phyloP scores from a whole-genome alignment of 2,329 filamentous ascomycete species.

The Xylariaceae sp. region DNA sequence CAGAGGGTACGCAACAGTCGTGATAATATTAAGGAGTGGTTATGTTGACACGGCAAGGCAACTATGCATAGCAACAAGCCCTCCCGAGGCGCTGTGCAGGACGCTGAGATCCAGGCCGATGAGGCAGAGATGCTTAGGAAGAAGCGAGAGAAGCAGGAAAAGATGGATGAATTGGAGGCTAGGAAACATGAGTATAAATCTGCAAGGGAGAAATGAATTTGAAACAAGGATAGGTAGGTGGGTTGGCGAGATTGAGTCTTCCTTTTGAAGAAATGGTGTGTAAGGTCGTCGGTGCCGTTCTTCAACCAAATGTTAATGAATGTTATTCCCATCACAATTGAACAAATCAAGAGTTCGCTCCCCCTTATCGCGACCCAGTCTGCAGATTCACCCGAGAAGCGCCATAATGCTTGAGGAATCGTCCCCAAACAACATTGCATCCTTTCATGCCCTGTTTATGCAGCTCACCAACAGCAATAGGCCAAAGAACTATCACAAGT shows the following conservation, averaged over 20 bases:
- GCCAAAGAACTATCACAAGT: slow-evolving; percentile 10
- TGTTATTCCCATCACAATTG: background rate
- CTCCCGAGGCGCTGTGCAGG: slow-evolving; percentile 25
- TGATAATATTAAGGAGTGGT: background rate
- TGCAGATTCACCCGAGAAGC: slow-evolving; percentile 9
- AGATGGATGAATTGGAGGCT: slow-evolving; percentile 22
- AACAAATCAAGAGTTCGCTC: background rate
- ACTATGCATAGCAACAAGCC: slow-evolving; percentile 27
- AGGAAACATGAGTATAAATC: slow-evolving; percentile 20
- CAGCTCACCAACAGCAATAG: slow-evolving; percentile 13
- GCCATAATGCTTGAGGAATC: slow-evolving; percentile 15
- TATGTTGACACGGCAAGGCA: slow-evolving; percentile 19
- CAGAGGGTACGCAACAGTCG: slow-evolving; percentile 20
- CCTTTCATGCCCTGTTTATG: slow-evolving; percentile 8
- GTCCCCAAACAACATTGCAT: slow-evolving; percentile 11
- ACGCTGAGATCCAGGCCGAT: slow-evolving; percentile 28
- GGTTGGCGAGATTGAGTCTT: background rate
- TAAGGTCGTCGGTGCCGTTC: background rate
- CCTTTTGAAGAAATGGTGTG: background rate
- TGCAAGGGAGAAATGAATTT: slow-evolving; percentile 1
- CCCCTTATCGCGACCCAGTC: background rate
- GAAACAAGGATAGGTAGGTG: background rate
- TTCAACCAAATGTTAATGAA: background rate
- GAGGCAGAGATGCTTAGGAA: slow-evolving; percentile 26
- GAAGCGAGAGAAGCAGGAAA: slow-evolving; percentile 28